Evolutionary conservation across 1,139 yeast genomes (phyloP).

Genomic region (Taiozyma sp.): DNA sequence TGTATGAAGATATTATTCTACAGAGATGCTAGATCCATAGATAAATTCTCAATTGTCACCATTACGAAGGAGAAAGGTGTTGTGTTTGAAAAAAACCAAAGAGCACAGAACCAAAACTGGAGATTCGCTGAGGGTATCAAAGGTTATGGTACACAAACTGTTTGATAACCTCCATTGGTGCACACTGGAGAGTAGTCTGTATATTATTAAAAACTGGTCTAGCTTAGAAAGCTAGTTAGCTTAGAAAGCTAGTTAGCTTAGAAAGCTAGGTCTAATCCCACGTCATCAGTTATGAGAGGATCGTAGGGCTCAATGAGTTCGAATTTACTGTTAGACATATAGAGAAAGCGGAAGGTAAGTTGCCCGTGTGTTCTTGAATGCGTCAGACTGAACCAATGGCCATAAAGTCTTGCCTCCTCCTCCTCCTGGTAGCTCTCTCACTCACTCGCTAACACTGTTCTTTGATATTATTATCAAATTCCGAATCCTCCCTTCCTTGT

Average conservation of each 20-base stretch:
- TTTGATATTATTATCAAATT: too few relatives aligned
- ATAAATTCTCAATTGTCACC: constrained; percentile 80
- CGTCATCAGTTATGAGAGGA: neutral
- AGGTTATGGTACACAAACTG: constrained; percentile 78
- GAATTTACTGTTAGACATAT: too few relatives aligned
- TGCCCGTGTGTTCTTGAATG: too few relatives aligned
- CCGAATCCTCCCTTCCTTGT: too few relatives aligned
- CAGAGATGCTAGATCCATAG: constrained; percentile 93
- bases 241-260: neutral
- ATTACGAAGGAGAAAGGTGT: constrained; percentile 57
- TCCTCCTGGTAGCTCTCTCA: too few relatives aligned
- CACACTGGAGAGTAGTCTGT: neutral
- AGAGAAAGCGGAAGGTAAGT: too few relatives aligned
- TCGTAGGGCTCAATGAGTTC: neutral
- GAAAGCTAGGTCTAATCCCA: neutral
- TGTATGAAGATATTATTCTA: constrained; percentile 94
- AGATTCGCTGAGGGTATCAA: constrained; percentile 79
- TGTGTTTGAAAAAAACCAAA: constrained; percentile 57
- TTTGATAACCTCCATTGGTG: constrained; percentile 16
- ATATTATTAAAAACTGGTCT: neutral
- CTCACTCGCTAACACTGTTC: too few relatives aligned
- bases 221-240: neutral
- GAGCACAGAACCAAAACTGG: constrained; percentile 76
- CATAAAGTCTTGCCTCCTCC: too few relatives aligned
- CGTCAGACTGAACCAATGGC: too few relatives aligned